These are phyloP conservation scores for Starmerella sp. DNA, from an alignment of 805 yeast species.

Conservation along the genomic window DNA sequence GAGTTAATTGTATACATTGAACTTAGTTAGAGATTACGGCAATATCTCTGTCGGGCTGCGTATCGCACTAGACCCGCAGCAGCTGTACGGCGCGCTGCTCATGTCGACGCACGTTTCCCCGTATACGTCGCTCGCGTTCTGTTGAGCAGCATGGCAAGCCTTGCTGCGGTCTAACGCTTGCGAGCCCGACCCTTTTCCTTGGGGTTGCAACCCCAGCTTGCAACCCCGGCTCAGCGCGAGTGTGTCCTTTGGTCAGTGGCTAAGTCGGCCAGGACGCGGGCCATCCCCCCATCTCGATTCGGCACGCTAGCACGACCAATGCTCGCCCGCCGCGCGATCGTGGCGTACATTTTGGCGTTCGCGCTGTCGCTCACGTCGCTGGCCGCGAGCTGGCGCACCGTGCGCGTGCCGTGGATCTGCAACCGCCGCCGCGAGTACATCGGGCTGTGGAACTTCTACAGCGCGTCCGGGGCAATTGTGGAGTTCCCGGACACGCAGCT, in stretches of 20 bases:
- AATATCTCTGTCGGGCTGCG: too few relatives aligned
- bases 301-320: neutral
- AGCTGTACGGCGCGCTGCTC: too few relatives aligned
- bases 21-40: too few relatives aligned
- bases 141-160: too few relatives aligned
- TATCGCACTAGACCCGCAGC: too few relatives aligned
- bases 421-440: conserved; percentile 11
- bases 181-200: neutral
- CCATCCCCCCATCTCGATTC: too few relatives aligned
- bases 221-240: too few relatives aligned
- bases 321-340: conserved; percentile 8
- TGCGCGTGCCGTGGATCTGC: conserved; percentile 18
- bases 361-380: conserved; percentile 11
- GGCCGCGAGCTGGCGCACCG: conserved; percentile 4
- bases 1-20: too few relatives aligned
- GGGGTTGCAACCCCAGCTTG: too few relatives aligned
- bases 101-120: too few relatives aligned
- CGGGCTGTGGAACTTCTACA: conserved; percentile 9
- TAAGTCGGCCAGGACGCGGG: neutral
- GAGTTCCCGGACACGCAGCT: conserved; percentile 22
- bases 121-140: too few relatives aligned
- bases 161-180: too few relatives aligned
- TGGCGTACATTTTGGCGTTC: conserved; percentile 15
- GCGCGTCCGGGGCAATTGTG: conserved; percentile 1
- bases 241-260: conserved; percentile 1